Evolutionary conservation across 2,329 filamentous ascomycete species (phyloP), one percentile per base, ranked within the genome.

Genomic region (Cephalotrichum gorgonifer): DNA sequence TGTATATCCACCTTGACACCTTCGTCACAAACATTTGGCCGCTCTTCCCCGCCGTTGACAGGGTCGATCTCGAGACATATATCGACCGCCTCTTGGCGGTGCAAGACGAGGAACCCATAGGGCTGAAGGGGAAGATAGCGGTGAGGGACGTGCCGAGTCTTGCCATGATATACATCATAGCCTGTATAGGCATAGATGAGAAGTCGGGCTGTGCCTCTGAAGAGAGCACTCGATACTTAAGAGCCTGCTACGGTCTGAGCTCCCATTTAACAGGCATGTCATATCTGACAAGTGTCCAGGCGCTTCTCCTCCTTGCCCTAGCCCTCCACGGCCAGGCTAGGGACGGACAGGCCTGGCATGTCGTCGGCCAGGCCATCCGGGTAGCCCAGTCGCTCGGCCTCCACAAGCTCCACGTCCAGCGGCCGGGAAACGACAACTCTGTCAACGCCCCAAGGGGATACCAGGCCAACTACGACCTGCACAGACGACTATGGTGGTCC

Each of bases 321-420:
- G 51, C 53, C 0, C 50, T 59, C 1, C 47, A 55, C n/a, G 53
- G 52, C 1, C 51, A 52, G 1, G 47, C 48, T 5, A 57, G 56
- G 22, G 57, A 59, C n/a, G 57, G 57, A 0, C 56, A 58, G 44
- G 53, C 54, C 3, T 59, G 57, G 57, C 57, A 59, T n/a, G 49
- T 56, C 1, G 45, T 54, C 11, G 58, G 57, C 0, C 57, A 58
- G 25, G 56, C 57, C 0, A 52, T 60, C 25, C 52, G 58, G 6
- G 55, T 56, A 4, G 56, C 58, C 4, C 55, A 58, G 22, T 59
- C 57, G 0, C 54, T 60, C 12, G 58, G 58, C 17, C 54, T 60
- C 6, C 58, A 60, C 12, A 17, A 39, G 17, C 35, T 9, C 5
- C 6, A 9, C 17, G 17, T 22, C 2, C 6, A 3, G 2, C 17